phyloP scores from a whole-genome alignment of 345 rosid species.

The Linum lewisii region DNA sequence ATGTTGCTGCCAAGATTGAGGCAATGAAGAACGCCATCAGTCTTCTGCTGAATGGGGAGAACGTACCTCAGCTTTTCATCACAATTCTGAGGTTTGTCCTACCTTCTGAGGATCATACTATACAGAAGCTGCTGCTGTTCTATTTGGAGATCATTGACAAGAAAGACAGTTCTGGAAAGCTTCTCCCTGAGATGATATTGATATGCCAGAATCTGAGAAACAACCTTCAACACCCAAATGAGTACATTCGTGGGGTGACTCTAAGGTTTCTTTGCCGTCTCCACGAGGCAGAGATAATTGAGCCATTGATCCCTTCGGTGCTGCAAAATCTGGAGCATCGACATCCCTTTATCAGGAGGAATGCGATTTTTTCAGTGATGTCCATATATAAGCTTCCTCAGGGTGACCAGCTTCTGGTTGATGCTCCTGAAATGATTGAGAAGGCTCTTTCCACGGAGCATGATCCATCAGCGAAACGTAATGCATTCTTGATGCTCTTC shows the following conservation, averaged over 20 bases:
- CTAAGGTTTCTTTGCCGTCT: constrained; percentile 65
- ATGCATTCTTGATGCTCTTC: constrained; percentile 73
- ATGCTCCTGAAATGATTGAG: constrained; percentile 76
- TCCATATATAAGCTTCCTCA: constrained; percentile 63
- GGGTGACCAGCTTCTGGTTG: constrained; percentile 63
- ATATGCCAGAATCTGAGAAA: constrained; percentile 88
- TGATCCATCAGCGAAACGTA: constrained; percentile 64
- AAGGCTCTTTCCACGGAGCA: constrained; percentile 57
- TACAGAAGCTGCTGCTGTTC: constrained; percentile 77
- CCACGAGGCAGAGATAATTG: constrained; percentile 58
- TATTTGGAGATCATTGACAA: constrained; percentile 88
- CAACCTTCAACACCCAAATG: constrained; percentile 96
- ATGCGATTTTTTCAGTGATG: constrained; percentile 65
- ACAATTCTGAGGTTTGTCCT: constrained; percentile 87
- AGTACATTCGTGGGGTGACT: constrained; percentile 83
- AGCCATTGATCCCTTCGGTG: constrained; percentile 68
- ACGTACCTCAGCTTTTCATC: constrained; percentile 86
- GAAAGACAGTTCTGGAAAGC: constrained; percentile 64
- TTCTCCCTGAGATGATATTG: constrained; percentile 90
- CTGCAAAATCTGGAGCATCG: constrained; percentile 67
- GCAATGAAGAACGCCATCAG: constrained; percentile 89
- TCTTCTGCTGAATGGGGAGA: constrained; percentile 87
- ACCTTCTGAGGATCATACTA: constrained; percentile 84
- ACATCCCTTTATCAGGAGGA: constrained; percentile 61
- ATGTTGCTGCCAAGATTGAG: constrained; percentile 50